Percentiles rank a stretch among this genome's conserved stretches.
Conservation (phyloP, 1,139 yeast species). For the Petasospora rhodanensis region DNA sequence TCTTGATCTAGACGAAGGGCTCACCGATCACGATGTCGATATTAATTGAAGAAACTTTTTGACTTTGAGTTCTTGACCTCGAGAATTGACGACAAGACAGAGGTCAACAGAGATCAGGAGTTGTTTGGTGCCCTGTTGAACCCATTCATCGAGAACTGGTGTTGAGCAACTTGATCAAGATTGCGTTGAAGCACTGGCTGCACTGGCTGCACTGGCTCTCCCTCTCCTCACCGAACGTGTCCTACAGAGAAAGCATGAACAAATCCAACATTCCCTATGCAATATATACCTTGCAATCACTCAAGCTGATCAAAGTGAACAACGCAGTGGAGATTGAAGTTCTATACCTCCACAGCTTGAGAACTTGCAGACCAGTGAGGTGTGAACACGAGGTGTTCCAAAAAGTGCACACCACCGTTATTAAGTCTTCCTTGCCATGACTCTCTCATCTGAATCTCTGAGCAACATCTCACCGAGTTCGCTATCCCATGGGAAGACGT, state of each 20-base stretch:
- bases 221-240: constrained; percentile 13
- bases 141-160: constrained; percentile 22
- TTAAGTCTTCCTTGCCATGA: constrained; percentile 3
- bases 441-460: constrained; percentile 9
- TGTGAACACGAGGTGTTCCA: constrained; percentile 6
- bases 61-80: constrained; percentile 19
- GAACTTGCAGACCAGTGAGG: constrained; percentile 5
- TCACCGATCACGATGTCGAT: constrained; percentile 8
- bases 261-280: constrained; percentile 22
- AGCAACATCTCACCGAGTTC: constrained; percentile 30
- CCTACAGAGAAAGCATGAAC: constrained; percentile 19
- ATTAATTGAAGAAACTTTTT: constrained; percentile 14
- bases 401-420: constrained; percentile 1
- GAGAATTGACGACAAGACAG: constrained; percentile 6
- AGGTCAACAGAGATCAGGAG: constrained; percentile 2
- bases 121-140: constrained; percentile 14
- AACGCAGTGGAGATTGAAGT: constrained; percentile 14
- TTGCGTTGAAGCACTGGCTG: constrained; percentile 15
- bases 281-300: constrained; percentile 16
- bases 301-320: constrained; percentile 12
- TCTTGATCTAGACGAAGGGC: constrained; percentile 6
- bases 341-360: constrained; percentile 10
- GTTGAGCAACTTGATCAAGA: constrained; percentile 12
- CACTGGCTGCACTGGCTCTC: constrained; percentile 21
- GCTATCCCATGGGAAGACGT: constrained; percentile 36